Percentiles rank a stretch among this genome's conserved stretches.
phyloP scores from a whole-genome alignment of 169 alveolate species.

The Eimeria necatrix region DNA sequence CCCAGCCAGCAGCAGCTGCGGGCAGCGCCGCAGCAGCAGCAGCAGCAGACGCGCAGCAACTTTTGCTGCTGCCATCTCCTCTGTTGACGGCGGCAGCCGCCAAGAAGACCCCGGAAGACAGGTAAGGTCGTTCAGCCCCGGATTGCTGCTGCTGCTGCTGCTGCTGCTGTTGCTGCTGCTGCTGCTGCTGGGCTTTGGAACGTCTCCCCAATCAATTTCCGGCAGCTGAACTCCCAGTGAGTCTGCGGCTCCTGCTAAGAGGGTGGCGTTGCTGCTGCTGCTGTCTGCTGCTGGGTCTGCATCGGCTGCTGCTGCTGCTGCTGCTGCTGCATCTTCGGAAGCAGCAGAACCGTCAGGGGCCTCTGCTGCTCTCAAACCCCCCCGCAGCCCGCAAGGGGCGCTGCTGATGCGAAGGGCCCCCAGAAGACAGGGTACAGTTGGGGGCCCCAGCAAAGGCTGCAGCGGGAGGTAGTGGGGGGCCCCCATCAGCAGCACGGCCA shows the following conservation, averaged over 20 bases:
- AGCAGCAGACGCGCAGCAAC: conserved; percentile 8
- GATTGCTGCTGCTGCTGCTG: conserved; percentile 45
- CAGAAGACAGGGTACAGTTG: conserved; percentile 23
- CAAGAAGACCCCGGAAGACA: neutral
- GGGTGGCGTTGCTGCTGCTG: conserved; percentile 5
- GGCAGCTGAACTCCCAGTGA: neutral
- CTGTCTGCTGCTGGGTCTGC: neutral
- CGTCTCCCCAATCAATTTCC: conserved; percentile 10
- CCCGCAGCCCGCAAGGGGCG: conserved; percentile 35
- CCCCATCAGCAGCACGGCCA: neutral
- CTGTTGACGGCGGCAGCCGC: neutral
- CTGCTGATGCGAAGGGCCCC: neutral
- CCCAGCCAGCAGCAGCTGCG: conserved; percentile 1
- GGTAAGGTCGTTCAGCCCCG: neutral
- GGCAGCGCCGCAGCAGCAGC: conserved; percentile 24
- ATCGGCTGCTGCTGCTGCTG: conserved; percentile 5
- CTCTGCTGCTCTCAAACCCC: conserved; percentile 30
- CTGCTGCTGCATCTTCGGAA: neutral
- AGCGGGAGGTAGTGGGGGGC: neutral
- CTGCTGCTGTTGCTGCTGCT: conserved; percentile 66
- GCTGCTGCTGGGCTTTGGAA: conserved; percentile 1
- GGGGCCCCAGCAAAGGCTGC: neutral
- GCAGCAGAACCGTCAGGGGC: conserved; percentile 9
- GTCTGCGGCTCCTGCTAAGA: conserved; percentile 44
- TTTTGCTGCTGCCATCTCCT: neutral